Conservation (phyloP, 2,329 filamentous ascomycete species). For the Venturia carpophila region DNA sequence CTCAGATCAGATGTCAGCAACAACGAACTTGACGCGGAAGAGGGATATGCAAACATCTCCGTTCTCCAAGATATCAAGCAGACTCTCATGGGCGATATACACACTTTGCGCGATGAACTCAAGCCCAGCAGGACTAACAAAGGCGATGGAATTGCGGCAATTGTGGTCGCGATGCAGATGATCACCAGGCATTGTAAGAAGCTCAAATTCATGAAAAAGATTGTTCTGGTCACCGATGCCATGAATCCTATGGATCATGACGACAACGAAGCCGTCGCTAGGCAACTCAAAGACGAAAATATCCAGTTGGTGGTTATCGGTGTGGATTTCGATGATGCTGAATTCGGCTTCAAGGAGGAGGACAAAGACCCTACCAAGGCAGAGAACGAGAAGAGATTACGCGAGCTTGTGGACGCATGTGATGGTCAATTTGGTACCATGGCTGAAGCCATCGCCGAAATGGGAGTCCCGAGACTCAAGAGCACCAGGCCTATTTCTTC, state of each 20-base stretch:
- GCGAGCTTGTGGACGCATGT: slow-evolving; percentile 58
- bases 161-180: slow-evolving; percentile 81
- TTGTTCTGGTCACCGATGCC: slow-evolving; percentile 81
- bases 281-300: slow-evolving; percentile 64
- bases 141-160: slow-evolving; percentile 77
- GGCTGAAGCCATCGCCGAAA: slow-evolving; percentile 72
- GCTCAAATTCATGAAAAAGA: slow-evolving; percentile 70
- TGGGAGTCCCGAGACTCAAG: slow-evolving; percentile 72
- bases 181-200: slow-evolving; percentile 72
- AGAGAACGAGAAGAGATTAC: slow-evolving; percentile 66
- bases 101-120: slow-evolving; percentile 54
- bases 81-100: slow-evolving; percentile 37
- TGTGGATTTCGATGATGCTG: slow-evolving; percentile 38
- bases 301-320: slow-evolving; percentile 76
- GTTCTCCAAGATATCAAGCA: slow-evolving; percentile 60
- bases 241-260: slow-evolving; percentile 64
- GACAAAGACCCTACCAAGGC: slow-evolving; percentile 57
- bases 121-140: slow-evolving; percentile 57
- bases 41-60: slow-evolving; percentile 73
- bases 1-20: slow-evolving; percentile 66
- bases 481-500: slow-evolving; percentile 64
- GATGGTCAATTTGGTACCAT: slow-evolving; percentile 74
- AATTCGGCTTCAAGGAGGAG: slow-evolving; percentile 82
- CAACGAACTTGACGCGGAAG: slow-evolving; percentile 58
- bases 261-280: slow-evolving; percentile 59